Conservation (phyloP, 2,329 filamentous ascomycete genomes). For the Cercospora citrullina region DNA sequence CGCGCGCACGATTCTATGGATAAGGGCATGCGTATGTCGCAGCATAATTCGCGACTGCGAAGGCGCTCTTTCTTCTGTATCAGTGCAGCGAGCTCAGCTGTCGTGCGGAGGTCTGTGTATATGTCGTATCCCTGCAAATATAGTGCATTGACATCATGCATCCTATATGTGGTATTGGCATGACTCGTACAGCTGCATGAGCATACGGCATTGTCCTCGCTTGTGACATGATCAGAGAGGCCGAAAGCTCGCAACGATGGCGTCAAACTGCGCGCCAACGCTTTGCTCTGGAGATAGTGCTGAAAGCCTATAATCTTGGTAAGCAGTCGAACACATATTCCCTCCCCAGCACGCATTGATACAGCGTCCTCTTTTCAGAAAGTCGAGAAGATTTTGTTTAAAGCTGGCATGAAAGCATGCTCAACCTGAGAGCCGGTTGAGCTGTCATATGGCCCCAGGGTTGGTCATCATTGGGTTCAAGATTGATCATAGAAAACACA, state of each 20-base stretch:
- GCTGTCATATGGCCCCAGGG: slow-evolving; percentile 38
- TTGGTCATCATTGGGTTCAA: slow-evolving; percentile 27
- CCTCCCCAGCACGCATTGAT: background rate
- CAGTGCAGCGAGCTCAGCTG: background rate
- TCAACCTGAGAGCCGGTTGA: slow-evolving; percentile 33
- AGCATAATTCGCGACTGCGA: background rate
- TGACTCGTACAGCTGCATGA: background rate
- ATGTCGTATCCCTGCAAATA: slow-evolving; percentile 3
- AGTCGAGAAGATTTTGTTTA: slow-evolving; percentile 35
- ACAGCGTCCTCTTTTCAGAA: slow-evolving; percentile 13
- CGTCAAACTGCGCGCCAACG: background rate
- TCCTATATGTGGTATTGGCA: background rate
- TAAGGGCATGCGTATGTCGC: background rate
- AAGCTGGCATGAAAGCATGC: slow-evolving; percentile 38
- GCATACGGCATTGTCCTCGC: background rate
- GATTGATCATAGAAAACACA: background rate
- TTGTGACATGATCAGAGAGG: background rate
- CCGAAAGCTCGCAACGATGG: background rate
- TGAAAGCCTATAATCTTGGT: background rate
- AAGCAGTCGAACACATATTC: background rate
- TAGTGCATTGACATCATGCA: background rate
- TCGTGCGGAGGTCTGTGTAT: background rate
- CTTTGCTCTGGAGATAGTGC: background rate
- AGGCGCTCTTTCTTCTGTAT: background rate
- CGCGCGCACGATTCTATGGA: background rate